Evolutionary conservation across 2,329 filamentous ascomycete species (phyloP).

Genomic region (Rhexocercosporidium sp.): DNA sequence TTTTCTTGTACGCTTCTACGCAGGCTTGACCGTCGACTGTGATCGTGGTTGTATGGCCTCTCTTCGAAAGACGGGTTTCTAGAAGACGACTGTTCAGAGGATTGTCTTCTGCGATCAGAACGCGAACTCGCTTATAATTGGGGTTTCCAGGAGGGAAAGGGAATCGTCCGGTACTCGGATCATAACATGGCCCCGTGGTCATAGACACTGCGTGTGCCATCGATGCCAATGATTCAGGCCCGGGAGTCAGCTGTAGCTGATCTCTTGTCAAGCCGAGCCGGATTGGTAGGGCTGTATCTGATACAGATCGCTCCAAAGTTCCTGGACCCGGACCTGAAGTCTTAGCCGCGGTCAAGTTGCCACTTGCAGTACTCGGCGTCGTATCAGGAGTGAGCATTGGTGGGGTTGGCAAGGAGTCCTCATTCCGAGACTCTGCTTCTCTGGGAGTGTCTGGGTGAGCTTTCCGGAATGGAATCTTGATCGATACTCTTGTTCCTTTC

Average conservation of each 20-base stretch:
- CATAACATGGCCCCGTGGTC: conserved; percentile 10
- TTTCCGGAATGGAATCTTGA: conserved; percentile 34
- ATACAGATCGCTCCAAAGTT: conserved; percentile 9
- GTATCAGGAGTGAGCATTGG: conserved; percentile 17
- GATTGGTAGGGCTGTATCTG: conserved; percentile 13
- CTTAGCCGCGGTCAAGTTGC: neutral
- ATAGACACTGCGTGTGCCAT: conserved; percentile 9
- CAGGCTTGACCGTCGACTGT: conserved; percentile 78
- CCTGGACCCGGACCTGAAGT: neutral
- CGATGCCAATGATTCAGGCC: conserved; percentile 14
- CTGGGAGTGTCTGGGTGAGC: neutral
- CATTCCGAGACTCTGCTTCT: neutral
- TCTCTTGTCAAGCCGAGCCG: conserved; percentile 4
- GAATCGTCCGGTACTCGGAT: conserved; percentile 14
- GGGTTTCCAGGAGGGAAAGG: conserved; percentile 15
- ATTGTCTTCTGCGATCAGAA: conserved; percentile 82
- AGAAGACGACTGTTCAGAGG: conserved; percentile 81
- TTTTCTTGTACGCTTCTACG: conserved; percentile 70
- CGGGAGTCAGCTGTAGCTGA: conserved; percentile 1
- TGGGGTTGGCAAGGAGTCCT: conserved; percentile 21
- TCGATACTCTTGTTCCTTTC: conserved; percentile 32
- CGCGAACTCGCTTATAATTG: conserved; percentile 39
- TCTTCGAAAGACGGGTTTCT: conserved; percentile 74
- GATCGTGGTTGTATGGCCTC: conserved; percentile 73
- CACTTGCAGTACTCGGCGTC: neutral